These are phyloP conservation scores for Venturia nashicola DNA, from an alignment of 2,329 filamentous ascomycete species.

Conservation along the genomic window DNA sequence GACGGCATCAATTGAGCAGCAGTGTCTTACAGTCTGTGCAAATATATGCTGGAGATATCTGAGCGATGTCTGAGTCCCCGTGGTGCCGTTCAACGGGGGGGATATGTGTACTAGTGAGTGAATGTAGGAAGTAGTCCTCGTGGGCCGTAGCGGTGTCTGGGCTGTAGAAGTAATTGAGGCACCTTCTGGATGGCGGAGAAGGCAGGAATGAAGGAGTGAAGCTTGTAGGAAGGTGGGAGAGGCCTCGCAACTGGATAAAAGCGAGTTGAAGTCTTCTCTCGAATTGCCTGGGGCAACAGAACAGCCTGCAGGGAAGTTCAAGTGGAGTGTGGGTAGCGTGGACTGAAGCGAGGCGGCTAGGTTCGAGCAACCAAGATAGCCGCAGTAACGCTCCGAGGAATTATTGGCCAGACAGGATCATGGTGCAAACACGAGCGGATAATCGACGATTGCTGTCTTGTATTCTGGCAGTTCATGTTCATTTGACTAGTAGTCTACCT, in stretches of 20 bases:
- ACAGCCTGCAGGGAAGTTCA: background rate
- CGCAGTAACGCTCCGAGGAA: background rate
- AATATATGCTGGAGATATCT: slow-evolving; percentile 4
- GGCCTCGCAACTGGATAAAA: background rate
- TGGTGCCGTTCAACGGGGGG: background rate
- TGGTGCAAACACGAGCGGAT: background rate
- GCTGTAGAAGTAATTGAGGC: background rate
- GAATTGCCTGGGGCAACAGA: background rate
- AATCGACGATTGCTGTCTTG: too few species aligned
- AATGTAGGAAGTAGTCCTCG: background rate
- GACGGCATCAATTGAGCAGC: background rate
- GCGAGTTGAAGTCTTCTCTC: background rate
- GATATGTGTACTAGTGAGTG: slow-evolving; percentile 3
- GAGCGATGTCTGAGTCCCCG: background rate
- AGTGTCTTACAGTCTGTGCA: background rate
- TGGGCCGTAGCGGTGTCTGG: background rate
- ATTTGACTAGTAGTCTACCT: too few species aligned
- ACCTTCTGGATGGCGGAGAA: slow-evolving; percentile 6
- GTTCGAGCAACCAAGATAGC: background rate
- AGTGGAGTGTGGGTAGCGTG: background rate
- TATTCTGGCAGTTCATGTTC: too few species aligned
- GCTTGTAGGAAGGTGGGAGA: background rate
- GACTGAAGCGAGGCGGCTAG: background rate
- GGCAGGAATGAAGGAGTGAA: background rate
- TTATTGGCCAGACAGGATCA: background rate